Conservation (phyloP, 805 yeast genomes). For the Teunomyces lycoperdinae region DNA sequence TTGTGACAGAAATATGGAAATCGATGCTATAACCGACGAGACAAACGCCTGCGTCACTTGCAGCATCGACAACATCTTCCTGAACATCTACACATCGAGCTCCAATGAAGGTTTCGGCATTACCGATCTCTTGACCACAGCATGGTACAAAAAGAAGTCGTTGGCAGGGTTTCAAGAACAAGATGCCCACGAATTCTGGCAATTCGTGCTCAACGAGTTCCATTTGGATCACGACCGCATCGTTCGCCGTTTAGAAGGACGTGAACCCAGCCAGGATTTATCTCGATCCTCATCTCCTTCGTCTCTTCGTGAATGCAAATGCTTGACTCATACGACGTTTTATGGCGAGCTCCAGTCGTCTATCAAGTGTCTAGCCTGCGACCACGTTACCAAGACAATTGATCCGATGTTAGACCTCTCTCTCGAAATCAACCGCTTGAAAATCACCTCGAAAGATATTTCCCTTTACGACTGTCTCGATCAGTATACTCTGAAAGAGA, state of each 20-base stretch:
- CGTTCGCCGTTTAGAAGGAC: conserved; percentile 6
- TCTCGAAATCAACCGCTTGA: conserved; percentile 54
- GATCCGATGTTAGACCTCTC: conserved; percentile 93
- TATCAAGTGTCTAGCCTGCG: conserved; percentile 70
- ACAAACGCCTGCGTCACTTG: conserved; percentile 70
- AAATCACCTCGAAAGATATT: conserved; percentile 16
- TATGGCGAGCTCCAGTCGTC: conserved; percentile 81
- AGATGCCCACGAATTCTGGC: conserved; percentile 98
- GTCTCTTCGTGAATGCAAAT: conserved; percentile 47
- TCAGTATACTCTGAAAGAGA: conserved; percentile 76
- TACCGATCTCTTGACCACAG: conserved; percentile 73
- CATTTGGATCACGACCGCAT: conserved; percentile 48
- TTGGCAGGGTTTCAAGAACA: conserved; percentile 96
- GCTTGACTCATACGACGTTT: conserved; percentile 81
- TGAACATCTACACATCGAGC: conserved; percentile 66
- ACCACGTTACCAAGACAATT: conserved; percentile 58
- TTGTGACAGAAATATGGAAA: conserved; percentile 38
- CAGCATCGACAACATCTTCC: conserved; percentile 75
- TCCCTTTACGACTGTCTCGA: conserved; percentile 61
- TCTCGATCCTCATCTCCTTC: neutral
- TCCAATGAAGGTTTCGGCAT: conserved; percentile 74
- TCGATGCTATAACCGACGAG: conserved; percentile 24
- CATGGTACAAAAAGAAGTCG: conserved; percentile 81
- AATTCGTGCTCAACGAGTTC: conserved; percentile 80
- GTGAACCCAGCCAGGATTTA: neutral